Evolutionary conservation across 2,329 filamentous ascomycete genomes (phyloP).

Genomic region (Coniochaeta sp.): DNA sequence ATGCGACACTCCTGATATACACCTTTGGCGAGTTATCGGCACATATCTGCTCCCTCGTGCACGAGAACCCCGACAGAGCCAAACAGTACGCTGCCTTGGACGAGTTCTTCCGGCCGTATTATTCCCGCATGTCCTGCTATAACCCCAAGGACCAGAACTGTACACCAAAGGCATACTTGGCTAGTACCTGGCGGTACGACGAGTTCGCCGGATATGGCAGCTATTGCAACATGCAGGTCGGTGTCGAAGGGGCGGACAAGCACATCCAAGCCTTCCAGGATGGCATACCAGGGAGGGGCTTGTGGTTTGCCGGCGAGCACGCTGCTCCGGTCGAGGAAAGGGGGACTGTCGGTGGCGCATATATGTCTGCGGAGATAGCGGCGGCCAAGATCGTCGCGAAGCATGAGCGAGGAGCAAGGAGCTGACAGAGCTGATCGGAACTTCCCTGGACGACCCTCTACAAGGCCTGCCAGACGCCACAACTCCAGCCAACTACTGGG

Average conservation of each 20-base stretch:
- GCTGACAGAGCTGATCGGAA: too few species aligned
- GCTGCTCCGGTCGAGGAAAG: conserved; percentile 60
- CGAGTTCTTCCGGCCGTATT: conserved; percentile 49
- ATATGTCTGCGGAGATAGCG: conserved; percentile 50
- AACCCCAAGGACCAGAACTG: not conserved
- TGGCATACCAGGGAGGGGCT: conserved; percentile 38
- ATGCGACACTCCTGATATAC: conserved; percentile 61
- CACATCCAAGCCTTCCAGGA: conserved; percentile 44
- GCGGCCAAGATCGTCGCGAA: conserved; percentile 5
- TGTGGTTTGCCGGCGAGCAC: conserved; percentile 65
- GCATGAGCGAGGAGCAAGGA: not conserved
- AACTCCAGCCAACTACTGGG: not conserved
- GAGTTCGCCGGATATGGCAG: not conserved
- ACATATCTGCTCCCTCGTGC: conserved; percentile 20
- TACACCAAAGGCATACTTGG: not conserved
- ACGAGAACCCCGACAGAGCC: conserved; percentile 2
- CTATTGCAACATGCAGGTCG: conserved; percentile 15
- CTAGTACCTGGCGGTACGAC: not conserved
- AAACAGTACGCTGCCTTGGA: conserved; percentile 20
- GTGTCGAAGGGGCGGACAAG: conserved; percentile 42
- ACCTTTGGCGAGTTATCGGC: conserved; percentile 33
- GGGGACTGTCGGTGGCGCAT: conserved; percentile 58
- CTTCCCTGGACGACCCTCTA: too few species aligned
- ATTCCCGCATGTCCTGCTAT: not conserved
- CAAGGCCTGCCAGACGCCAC: too few species aligned